Conservation (phyloP, 1,284 basidiomycete genomes). For the Ustanciosporium gigantosporum region DNA sequence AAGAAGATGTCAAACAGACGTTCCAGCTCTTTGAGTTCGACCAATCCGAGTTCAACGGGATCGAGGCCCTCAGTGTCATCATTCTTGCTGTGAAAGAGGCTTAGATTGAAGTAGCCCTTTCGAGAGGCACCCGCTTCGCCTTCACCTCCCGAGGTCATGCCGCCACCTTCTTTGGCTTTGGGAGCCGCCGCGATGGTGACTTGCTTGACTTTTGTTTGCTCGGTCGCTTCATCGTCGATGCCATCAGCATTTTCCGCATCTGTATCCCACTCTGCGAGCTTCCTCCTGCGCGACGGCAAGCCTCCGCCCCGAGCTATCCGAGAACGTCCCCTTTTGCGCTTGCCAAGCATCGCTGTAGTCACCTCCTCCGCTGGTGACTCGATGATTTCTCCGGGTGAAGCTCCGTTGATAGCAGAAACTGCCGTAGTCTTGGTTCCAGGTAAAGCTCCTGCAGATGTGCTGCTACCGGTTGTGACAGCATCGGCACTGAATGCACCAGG, state of each 20-base stretch:
- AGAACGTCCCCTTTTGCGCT: slow-evolving; percentile 36
- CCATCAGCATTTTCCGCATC: slow-evolving; percentile 34
- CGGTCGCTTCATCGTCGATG: slow-evolving; percentile 9
- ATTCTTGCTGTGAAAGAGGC: slow-evolving; percentile 49
- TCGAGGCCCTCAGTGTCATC: slow-evolving; percentile 43
- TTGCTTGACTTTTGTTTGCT: slow-evolving; percentile 31
- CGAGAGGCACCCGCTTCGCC: slow-evolving; percentile 44
- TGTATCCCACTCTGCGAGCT: slow-evolving; percentile 34
- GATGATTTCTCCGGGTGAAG: slow-evolving; percentile 30
- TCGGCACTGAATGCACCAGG: slow-evolving; percentile 28
- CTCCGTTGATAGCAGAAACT: slow-evolving; percentile 12
- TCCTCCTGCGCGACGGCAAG: slow-evolving; percentile 15
- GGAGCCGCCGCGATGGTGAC: slow-evolving; percentile 20
- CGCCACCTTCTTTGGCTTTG: slow-evolving; percentile 14
- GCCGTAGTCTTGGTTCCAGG: slow-evolving; percentile 12
- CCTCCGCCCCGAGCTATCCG: slow-evolving; percentile 24
- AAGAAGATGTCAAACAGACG: slow-evolving; percentile 52
- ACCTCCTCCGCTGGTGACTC: slow-evolving; percentile 37
- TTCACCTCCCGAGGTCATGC: slow-evolving; percentile 27
- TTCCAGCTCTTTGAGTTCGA: slow-evolving; percentile 45
- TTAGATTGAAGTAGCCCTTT: slow-evolving; percentile 49
- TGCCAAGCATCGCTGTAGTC: slow-evolving; percentile 30
- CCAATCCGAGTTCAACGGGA: slow-evolving; percentile 38
- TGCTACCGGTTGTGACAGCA: slow-evolving; percentile 26
- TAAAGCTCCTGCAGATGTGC: slow-evolving; percentile 20